phyloP scores from a whole-genome alignment of 176 grass and related monocot species.

The Echinochloa phyllopogon region DNA sequence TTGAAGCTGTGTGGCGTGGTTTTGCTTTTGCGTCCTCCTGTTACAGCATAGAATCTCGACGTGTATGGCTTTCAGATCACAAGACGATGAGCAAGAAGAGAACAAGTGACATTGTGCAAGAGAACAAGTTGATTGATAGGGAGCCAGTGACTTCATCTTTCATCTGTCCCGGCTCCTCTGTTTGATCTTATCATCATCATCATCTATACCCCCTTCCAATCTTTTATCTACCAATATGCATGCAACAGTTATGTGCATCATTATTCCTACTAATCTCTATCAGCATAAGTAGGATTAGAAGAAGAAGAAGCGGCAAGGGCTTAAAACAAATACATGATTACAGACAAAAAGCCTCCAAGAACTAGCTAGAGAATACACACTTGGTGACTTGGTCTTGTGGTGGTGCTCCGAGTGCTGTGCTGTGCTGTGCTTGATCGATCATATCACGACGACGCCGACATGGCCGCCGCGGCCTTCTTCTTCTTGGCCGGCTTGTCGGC shows the following conservation, averaged over 20 bases:
- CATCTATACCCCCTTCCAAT: slow-evolving; percentile 51
- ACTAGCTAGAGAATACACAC: slow-evolving; percentile 57
- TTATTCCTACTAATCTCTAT: slow-evolving; percentile 54
- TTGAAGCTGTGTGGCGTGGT: neutral
- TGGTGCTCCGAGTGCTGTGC: slow-evolving; percentile 23
- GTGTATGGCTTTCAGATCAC: slow-evolving; percentile 33
- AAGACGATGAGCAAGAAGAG: slow-evolving; percentile 46
- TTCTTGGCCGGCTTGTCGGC: slow-evolving; percentile 49
- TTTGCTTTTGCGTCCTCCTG: neutral
- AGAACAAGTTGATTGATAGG: slow-evolving; percentile 46
- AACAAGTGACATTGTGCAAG: slow-evolving; percentile 41
- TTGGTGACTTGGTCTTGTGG: slow-evolving; percentile 37
- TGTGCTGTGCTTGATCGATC: neutral
- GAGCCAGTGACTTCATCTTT: slow-evolving; percentile 72
- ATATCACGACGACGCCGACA: slow-evolving; percentile 48
- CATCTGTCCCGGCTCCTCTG: slow-evolving; percentile 55
- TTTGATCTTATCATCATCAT: slow-evolving; percentile 51
- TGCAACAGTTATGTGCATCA: slow-evolving; percentile 47
- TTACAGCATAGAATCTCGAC: slow-evolving; percentile 20
- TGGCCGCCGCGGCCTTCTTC: slow-evolving; percentile 49
- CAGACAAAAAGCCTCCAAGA: slow-evolving; percentile 47
- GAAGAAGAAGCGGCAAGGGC: slow-evolving; percentile 24
- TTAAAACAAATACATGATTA: slow-evolving; percentile 51
- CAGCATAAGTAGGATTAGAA: slow-evolving; percentile 37
- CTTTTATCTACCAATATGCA: slow-evolving; percentile 45